A percentile compares a stretch with the other conserved stretches of the same genome.
phyloP scores from a whole-genome alignment of 768 basidiomycete genomes.

The Ramaria sp. region DNA sequence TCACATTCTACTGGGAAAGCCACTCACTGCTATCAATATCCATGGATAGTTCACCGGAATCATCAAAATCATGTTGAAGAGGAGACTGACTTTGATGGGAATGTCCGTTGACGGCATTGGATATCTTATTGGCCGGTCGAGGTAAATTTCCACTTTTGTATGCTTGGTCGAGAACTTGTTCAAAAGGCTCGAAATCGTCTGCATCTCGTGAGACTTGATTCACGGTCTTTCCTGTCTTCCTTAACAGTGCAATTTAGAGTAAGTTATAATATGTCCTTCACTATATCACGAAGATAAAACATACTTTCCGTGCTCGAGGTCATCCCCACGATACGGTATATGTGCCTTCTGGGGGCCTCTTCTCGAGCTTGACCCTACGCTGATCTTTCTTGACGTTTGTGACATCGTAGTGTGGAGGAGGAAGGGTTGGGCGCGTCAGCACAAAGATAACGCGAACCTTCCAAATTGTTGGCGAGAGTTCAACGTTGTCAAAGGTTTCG shows the following conservation, averaged over 20 bases:
- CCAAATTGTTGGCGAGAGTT: background rate
- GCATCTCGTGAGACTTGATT: slow-evolving; percentile 59
- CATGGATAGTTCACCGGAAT: slow-evolving; percentile 63
- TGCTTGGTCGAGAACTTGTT: slow-evolving; percentile 58
- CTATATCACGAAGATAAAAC: background rate
- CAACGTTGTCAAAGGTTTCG: background rate
- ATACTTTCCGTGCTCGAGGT: slow-evolving; percentile 58
- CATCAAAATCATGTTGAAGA: slow-evolving; percentile 21
- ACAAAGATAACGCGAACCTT: background rate
- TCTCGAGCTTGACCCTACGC: slow-evolving; percentile 27
- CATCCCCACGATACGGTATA: slow-evolving; percentile 70
- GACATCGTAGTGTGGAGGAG: background rate
- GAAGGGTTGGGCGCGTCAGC: background rate
- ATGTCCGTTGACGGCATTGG: background rate
- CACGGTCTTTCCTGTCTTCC: slow-evolving; percentile 64
- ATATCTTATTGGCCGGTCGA: slow-evolving; percentile 13
- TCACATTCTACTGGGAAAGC: slow-evolving; percentile 6
- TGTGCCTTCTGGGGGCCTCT: slow-evolving; percentile 56
- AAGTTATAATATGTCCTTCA: background rate
- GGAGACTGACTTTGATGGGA: background rate
- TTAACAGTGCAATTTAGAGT: background rate
- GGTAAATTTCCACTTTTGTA: slow-evolving; percentile 45
- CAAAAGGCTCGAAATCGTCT: slow-evolving; percentile 78
- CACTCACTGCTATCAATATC: slow-evolving; percentile 61
- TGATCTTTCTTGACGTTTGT: slow-evolving; percentile 22